Conservation (phyloP, 257 asterid species). For the Leonotis leonurus region DNA sequence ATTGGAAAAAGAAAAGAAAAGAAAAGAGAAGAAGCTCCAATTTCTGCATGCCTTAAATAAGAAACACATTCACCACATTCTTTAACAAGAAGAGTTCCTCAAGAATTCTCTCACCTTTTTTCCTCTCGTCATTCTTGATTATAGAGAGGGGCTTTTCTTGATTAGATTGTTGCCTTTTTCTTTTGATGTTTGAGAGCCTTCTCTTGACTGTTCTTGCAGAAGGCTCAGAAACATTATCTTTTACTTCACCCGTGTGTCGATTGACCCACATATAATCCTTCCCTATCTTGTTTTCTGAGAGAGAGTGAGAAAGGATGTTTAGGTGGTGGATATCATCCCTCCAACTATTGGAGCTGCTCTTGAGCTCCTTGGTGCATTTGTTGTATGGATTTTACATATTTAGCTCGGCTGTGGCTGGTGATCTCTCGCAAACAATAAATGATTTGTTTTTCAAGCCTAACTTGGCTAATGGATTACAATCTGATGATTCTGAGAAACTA, state of each 20-base stretch:
- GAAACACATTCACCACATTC: background rate
- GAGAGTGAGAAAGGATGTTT: constrained; percentile 32
- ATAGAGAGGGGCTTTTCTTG: constrained; percentile 13
- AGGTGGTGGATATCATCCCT: constrained; percentile 69
- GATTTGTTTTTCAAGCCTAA: constrained; percentile 63
- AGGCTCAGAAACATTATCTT: constrained; percentile 37
- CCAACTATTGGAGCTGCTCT: constrained; percentile 62
- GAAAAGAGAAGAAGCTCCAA: background rate
- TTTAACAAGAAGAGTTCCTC: constrained; percentile 9
- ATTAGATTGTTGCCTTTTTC: constrained; percentile 8
- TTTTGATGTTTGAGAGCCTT: constrained; percentile 38
- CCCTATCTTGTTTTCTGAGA: background rate
- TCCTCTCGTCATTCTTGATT: background rate
- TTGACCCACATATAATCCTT: background rate
- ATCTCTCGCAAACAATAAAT: constrained; percentile 59
- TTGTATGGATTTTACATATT: constrained; percentile 81
- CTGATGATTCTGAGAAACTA: constrained; percentile 23
- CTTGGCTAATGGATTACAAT: constrained; percentile 32
- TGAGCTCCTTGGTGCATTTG: constrained; percentile 79
- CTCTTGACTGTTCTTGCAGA: constrained; percentile 44
- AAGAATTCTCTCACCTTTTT: background rate
- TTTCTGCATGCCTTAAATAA: constrained; percentile 4
- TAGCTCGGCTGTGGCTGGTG: constrained; percentile 88
- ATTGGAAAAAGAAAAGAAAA: background rate
- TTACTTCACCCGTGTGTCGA: background rate